Conservation (phyloP, 305 asterid genomes). For the Fraxinus floribunda region DNA sequence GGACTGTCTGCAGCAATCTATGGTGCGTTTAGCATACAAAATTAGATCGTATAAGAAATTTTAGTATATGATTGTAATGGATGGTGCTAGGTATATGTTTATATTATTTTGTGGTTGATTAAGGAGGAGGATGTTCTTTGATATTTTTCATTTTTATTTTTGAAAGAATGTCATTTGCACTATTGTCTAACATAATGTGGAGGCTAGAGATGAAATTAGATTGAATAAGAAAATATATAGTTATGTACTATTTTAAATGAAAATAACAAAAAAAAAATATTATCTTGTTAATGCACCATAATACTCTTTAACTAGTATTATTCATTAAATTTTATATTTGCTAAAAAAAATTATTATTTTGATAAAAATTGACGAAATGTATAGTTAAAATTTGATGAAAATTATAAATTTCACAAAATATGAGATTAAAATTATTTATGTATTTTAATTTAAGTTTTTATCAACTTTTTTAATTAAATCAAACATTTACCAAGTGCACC, state of each 20-base stretch:
- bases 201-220: not conserved
- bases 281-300: not conserved
- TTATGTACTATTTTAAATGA: not conserved
- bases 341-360: not conserved
- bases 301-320: not conserved
- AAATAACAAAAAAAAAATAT: not conserved
- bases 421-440: no score
- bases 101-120: not conserved
- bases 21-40: not conserved
- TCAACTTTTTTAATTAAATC: not conserved
- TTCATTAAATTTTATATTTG: not conserved
- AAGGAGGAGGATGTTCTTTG: not conserved
- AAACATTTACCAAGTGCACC: not conserved
- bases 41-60: not conserved
- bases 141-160: not conserved
- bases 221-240: not conserved
- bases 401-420: no score
- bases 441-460: not conserved
- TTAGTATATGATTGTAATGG: not conserved
- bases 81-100: not conserved
- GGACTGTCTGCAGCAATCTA: not conserved
- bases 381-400: no score
- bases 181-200: not conserved
- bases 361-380: not conserved
- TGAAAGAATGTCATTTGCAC: not conserved